These are phyloP conservation scores for Rhinocladiella mackenziei DNA, from an alignment of 2,329 filamentous ascomycete genomes.

Conservation along the genomic window DNA sequence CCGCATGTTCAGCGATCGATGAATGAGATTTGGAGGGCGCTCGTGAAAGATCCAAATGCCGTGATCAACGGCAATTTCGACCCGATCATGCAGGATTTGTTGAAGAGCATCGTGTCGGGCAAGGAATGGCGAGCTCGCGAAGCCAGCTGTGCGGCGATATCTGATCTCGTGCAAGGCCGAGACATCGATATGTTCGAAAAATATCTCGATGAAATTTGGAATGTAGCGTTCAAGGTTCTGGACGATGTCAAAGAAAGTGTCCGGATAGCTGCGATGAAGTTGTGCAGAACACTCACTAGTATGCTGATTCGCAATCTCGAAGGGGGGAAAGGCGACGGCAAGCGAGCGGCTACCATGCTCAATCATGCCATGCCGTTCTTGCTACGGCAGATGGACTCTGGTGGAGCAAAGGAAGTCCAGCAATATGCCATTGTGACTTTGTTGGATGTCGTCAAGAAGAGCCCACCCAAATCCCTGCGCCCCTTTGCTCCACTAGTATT, in stretches of 20 bases:
- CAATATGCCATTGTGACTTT: conserved; percentile 77
- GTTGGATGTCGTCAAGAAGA: conserved; percentile 84
- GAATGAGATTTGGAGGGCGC: conserved; percentile 94
- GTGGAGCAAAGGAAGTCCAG: conserved; percentile 77
- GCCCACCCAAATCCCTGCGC: conserved; percentile 67
- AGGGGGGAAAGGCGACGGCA: conserved; percentile 62
- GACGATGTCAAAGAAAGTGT: conserved; percentile 96
- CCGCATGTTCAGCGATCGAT: conserved; percentile 88
- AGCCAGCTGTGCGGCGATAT: conserved; percentile 84
- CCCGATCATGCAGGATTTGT: conserved; percentile 78
- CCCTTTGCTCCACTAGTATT: conserved; percentile 79
- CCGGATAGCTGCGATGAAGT: conserved; percentile 69
- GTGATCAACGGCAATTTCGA: conserved; percentile 81
- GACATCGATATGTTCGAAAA: conserved; percentile 73
- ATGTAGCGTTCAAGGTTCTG: conserved; percentile 78
- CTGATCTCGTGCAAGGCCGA: conserved; percentile 79
- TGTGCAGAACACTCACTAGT: conserved; percentile 80
- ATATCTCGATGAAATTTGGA: conserved; percentile 82
- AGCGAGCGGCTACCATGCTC: conserved; percentile 73
- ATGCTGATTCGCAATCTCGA: conserved; percentile 82
- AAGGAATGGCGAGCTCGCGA: conserved; percentile 92
- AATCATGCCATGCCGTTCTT: conserved; percentile 85
- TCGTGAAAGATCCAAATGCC: conserved; percentile 81
- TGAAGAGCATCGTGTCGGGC: conserved; percentile 73
- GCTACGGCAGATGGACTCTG: conserved; percentile 78